Evolutionary conservation across 192 early-diverging fungal species (phyloP).

Genomic region (Cetraspora pellucida): DNA sequence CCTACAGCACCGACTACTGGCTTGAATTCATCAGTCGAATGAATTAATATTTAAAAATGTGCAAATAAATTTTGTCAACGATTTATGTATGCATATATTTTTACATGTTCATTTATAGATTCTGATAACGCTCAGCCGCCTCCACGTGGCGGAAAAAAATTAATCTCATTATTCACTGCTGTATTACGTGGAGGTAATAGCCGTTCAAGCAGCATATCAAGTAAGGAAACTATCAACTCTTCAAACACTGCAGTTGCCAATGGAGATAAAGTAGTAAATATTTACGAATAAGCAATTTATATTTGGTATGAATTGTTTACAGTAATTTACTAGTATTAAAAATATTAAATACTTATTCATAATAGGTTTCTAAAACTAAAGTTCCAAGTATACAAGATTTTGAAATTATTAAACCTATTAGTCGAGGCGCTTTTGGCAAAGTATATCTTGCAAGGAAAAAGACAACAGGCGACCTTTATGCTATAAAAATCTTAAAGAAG

Average conservation of each 20-base stretch:
- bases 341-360: background rate
- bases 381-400: slow-evolving; percentile 90
- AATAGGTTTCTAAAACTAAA: slow-evolving; percentile 49
- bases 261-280: slow-evolving; percentile 10
- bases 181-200: slow-evolving; percentile 57
- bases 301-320: background rate
- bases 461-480: slow-evolving; percentile 85
- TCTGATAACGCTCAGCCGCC: slow-evolving; percentile 28
- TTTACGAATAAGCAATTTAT: background rate
- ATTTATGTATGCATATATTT: background rate
- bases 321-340: slow-evolving; percentile 35
- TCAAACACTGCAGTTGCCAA: background rate
- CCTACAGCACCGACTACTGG: too few relatives aligned
- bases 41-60: slow-evolving; percentile 23
- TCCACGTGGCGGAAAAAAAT: slow-evolving; percentile 53
- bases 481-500: slow-evolving; percentile 91
- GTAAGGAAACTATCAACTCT: background rate
- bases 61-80: slow-evolving; percentile 9
- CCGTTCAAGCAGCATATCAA: slow-evolving; percentile 25
- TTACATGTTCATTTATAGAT: slow-evolving; percentile 11
- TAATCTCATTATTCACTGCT: slow-evolving; percentile 77
- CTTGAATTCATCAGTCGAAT: too few relatives aligned
- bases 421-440: slow-evolving; percentile 92
- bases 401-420: slow-evolving; percentile 93
- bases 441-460: slow-evolving; percentile 87